Base-by-base conservation (phyloP, 441 rosid species). In the Breynia disticha region DNA sequence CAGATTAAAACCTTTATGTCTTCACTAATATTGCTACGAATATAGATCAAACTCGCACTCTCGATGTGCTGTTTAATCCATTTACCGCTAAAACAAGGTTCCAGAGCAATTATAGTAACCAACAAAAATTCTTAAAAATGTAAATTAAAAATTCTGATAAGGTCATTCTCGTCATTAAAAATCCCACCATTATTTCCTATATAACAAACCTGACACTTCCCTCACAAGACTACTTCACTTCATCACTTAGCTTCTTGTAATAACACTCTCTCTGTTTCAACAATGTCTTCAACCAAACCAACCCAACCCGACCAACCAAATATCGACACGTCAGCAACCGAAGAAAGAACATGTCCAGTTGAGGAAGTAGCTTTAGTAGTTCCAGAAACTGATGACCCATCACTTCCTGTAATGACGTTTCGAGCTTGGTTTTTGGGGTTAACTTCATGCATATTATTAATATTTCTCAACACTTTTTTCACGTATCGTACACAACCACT, bases 391-490 rank as follows among this genome's bases (percentile, higher is more conserved):
- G 95, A 93, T 44, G 97, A 93, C 65, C 90, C 95, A 5, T 59
- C 76, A n/a, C 49, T 81, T 1, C 97, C 93, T 0, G 98, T 93
- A 47, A 73, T 93, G 96, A 93, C 97, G 18, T 93, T 93, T 70
- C 79, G 96, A 10, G 81, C 95, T 22, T 88, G 98, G 97, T 73
- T 78, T 56, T 81, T 93, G 50, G 98, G 97, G 32, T 54, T 86
- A n/a, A 15, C 62, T 38, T 76, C 90, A 7, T 88, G 97, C 79
- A 48, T 62, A 2, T 32, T 82, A 48, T 76, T 93, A 41, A 93
- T 93, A 73, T 84, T 93, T 64, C 87, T 93, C 77, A 93, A 93
- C 85, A 93, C 98, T 21, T 93, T 93, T 76, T 93, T 88, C 84
- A 78, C 95, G 0, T 93, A 79, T 85, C 87, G 96, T 17, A 93